Evolutionary conservation across 805 yeast species (phyloP), one percentile per base, ranked within the genome.

Genomic region (Metschnikowia amazonensis): DNA sequence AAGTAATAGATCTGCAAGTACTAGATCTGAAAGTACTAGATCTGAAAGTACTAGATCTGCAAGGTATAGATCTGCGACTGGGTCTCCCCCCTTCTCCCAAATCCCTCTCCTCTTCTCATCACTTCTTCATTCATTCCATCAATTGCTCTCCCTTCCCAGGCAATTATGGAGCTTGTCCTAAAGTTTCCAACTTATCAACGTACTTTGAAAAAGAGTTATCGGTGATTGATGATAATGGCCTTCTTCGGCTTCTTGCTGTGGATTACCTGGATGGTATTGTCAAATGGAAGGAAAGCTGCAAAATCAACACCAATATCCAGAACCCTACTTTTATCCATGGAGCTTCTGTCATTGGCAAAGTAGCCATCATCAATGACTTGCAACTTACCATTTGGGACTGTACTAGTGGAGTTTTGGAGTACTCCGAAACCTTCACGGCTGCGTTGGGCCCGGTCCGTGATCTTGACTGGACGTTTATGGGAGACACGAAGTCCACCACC

Each of bases 381-480:
- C 66, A 67, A 32, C 62, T 92, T 34, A 69, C 83, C 0, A 79
- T 90, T n/a, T 92, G 96, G 95, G 95, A 89, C 62, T 69, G 83
- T 30, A 74, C 74, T 36, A 71, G 82, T 25, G 79, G 82, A 3
- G 80, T 86, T 1, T 64, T 87, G 43, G 96, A 86, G 59, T 85
- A 78, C 54, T 71, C 69, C 36, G 81, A 79, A 52, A 45, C 50
- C 2, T 76, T 70, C 48, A 60, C 63, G 1, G 52, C 50, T 4
- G 59, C 53, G 3, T 42, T 55, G 36, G 70, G 75, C 1, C 36
- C 48, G 13, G 80, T 89, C 6, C 63, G 72, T 20, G 97, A 89
- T 60, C 69, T 90, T 23, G 97, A 90, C 64, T 90, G 97, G 97
- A 86, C 96, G 0, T 77, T 84, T 43, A 81, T 68, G 5, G 63